Evolutionary conservation across 2,329 filamentous ascomycete species (phyloP), one percentile per base, ranked within the genome.

Genomic region (Amesomyces nigricolor): DNA sequence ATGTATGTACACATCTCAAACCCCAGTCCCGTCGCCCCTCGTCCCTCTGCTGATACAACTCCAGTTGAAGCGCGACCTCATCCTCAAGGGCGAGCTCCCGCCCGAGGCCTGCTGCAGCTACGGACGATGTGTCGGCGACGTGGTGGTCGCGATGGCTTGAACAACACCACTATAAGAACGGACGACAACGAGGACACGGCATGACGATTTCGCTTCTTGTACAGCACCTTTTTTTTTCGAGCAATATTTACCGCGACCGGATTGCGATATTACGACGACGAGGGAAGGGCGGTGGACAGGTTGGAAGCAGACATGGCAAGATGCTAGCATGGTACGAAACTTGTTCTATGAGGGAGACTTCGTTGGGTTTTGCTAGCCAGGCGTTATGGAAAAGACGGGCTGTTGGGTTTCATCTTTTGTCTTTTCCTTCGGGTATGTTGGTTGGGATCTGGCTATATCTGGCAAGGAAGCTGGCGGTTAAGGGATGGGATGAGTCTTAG

Each of bases 31-130:
- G 32, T 13, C 32, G 32, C 4, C 40, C 16, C n/a, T 42, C 13
- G 16, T 11, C 26, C 9, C 42, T 14, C 14, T 8, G n/a, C 47
- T 22, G 16, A 32, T 29, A 64, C 50, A 19, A 26, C 26, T 5
- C 26, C 58, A 72, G 68, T 53, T 62, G 14, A 72, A 70, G 57
- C 63, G 71, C 51, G 74, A 75, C 59, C 63, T 67, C 13, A 81
- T 81, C 39, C 72, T 81, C 46, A 73, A 68, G 29, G 77, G 78
- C 51, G 65, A 73, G 29, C 68, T 77, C 57, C 70, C 72, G 17
- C 71, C 76, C n/a, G 74, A 78, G 29, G 73, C 68, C 11, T 81
- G 78, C 66, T 81, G 78, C 65, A 75, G 75, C n/a, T 79, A 80
- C 58, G 78, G 78, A 48, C 68, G 68, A 35, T 81, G 78, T 67